Evolutionary conservation across 1,139 yeast species (phyloP).

Genomic region (Sugiyamaella novakii): DNA sequence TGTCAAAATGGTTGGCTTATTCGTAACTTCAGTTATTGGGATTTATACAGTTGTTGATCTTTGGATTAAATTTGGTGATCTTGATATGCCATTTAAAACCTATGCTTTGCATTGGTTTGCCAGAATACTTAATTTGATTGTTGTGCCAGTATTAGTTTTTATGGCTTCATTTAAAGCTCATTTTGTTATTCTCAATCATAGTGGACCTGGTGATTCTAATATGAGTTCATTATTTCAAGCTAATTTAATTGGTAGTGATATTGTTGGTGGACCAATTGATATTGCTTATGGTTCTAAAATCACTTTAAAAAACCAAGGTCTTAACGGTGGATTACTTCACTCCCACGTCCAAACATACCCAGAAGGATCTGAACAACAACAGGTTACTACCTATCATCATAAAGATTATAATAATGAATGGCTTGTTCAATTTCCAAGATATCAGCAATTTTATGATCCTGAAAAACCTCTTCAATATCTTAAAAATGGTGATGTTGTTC

Average conservation of each 20-base stretch:
- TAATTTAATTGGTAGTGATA: constrained; percentile 74
- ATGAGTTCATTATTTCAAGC: constrained; percentile 99
- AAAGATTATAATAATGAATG: constrained; percentile 91
- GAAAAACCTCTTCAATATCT: constrained; percentile 60
- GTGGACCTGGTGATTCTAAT: constrained; percentile 96
- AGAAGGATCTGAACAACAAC: constrained; percentile 95
- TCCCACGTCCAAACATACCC: constrained; percentile 94
- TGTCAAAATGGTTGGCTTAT: constrained; percentile 95
- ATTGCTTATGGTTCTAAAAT: constrained; percentile 75
- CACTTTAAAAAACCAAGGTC: constrained; percentile 86
- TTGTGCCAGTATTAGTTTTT: constrained; percentile 75
- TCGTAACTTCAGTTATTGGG: constrained; percentile 82
- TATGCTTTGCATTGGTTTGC: constrained; percentile 71
- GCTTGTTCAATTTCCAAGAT: constrained; percentile 77
- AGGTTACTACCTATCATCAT: constrained; percentile 91
- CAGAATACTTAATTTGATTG: constrained; percentile 65
- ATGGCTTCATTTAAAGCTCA: constrained; percentile 76
- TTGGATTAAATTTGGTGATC: constrained; percentile 61
- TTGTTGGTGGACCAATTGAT: constrained; percentile 88
- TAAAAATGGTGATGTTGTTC: constrained; percentile 70
- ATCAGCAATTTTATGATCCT: constrained; percentile 53
- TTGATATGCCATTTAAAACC: constrained; percentile 43
- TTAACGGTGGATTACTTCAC: constrained; percentile 89
- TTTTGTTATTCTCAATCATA: constrained; percentile 67
- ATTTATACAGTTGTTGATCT: constrained; percentile 79